Evolutionary conservation across 768 basidiomycete genomes (phyloP).

Genomic region (Udeniomyces megalosporus): DNA sequence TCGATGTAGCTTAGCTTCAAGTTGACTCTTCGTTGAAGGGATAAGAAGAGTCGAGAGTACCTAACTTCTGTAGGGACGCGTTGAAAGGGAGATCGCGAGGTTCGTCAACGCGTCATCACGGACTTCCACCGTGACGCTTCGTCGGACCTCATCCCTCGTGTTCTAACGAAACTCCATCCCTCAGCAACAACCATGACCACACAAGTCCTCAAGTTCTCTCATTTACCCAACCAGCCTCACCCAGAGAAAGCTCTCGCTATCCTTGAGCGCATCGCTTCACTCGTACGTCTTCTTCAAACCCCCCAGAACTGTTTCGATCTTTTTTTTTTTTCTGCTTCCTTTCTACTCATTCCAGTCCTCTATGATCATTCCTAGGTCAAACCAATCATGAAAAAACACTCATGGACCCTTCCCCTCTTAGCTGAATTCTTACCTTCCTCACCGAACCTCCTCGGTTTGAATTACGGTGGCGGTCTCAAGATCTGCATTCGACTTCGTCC

Average conservation of each 20-base stretch:
- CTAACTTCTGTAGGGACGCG: too few species aligned
- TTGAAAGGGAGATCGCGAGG: too few species aligned
- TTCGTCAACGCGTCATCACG: too few species aligned
- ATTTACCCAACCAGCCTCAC: constrained; percentile 5
- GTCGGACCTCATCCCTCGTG: too few species aligned
- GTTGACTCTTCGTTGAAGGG: too few species aligned
- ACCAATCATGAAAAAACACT: constrained; percentile 78
- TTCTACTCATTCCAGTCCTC: constrained; percentile 8
- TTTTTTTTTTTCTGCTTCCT: constrained; percentile 22
- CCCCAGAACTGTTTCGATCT: constrained; percentile 21
- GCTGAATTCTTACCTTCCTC: constrained; percentile 58
- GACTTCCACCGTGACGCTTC: too few species aligned
- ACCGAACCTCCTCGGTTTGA: constrained; percentile 47
- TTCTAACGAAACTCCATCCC: too few species aligned
- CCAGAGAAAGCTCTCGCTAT: constrained; percentile 49
- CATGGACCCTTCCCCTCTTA: constrained; percentile 42
- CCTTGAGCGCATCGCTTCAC: constrained; percentile 50
- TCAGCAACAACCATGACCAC: too few species aligned
- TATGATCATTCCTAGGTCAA: constrained; percentile 43
- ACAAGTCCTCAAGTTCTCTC: constrained; percentile 10
- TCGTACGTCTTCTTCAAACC: constrained; percentile 1
- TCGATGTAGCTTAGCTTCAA: too few species aligned
- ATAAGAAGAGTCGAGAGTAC: too few species aligned
- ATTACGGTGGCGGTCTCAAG: constrained; percentile 58
- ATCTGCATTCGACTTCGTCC: constrained; percentile 72